Evolutionary conservation across 495 filamentous ascomycete genomes (phyloP).

Genomic region (Daldinia bambusicola): DNA sequence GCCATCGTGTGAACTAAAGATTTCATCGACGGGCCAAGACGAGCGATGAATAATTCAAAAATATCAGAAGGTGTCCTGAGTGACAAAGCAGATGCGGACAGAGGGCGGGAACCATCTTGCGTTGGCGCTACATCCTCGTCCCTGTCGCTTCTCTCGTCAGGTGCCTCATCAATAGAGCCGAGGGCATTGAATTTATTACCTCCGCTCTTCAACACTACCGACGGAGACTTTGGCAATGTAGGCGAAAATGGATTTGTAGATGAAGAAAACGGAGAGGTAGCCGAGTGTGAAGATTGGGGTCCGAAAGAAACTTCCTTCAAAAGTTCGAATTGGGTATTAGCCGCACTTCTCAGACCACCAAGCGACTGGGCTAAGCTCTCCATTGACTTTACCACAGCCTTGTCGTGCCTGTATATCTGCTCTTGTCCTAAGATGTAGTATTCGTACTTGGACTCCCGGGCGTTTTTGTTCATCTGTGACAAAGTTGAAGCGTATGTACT

Average conservation of each 20-base stretch:
- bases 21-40: slow-evolving; percentile 94
- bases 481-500: slow-evolving; percentile 75
- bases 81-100: slow-evolving; percentile 41
- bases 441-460: slow-evolving; percentile 89
- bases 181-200: slow-evolving; percentile 54
- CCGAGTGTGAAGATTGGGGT: slow-evolving; percentile 23
- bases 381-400: slow-evolving; percentile 82
- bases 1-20: slow-evolving; percentile 90
- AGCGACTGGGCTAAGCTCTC: slow-evolving; percentile 89
- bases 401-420: slow-evolving; percentile 80
- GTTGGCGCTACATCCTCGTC: slow-evolving; percentile 47
- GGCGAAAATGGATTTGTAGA: slow-evolving; percentile 49
- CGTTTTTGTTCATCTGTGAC: slow-evolving; percentile 76
- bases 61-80: slow-evolving; percentile 75
- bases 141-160: slow-evolving; percentile 67
- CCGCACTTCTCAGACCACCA: slow-evolving; percentile 89
- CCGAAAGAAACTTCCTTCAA: slow-evolving; percentile 66
- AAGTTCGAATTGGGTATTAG: slow-evolving; percentile 86
- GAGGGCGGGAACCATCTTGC: slow-evolving; percentile 16
- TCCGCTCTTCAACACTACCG: slow-evolving; percentile 47
- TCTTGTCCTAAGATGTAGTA: slow-evolving; percentile 88
- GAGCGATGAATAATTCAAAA: slow-evolving; percentile 85
- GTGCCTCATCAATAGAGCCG: slow-evolving; percentile 72
- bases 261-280: slow-evolving; percentile 43
- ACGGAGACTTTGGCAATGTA: slow-evolving; percentile 45